A percentile compares a stretch with the other conserved stretches of the same genome.
Conservation (phyloP, 1,284 basidiomycete species). For the Marasmius fiardii region DNA sequence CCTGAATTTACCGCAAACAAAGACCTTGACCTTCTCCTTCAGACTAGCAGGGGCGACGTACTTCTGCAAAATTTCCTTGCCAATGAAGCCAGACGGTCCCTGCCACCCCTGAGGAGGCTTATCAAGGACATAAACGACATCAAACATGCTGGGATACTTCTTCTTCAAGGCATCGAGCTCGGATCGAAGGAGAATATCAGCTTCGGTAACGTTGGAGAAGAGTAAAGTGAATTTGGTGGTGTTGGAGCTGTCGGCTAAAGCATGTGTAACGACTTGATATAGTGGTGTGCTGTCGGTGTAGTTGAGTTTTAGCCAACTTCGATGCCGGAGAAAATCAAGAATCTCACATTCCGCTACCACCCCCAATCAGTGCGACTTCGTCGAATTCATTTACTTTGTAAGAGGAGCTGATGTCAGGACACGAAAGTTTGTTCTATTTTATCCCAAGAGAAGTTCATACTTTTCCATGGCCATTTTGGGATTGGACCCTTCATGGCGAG, state of each 20-base stretch:
- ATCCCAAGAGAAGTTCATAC: conserved; percentile 30
- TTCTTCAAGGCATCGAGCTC: conserved; percentile 77
- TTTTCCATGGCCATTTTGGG: conserved; percentile 78
- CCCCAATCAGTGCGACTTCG: conserved; percentile 85
- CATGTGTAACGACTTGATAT: conserved; percentile 75
- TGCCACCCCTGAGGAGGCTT: conserved; percentile 72
- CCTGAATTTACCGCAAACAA: conserved; percentile 80
- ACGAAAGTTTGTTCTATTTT: not conserved
- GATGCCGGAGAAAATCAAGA: not conserved
- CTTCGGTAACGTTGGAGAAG: conserved; percentile 88
- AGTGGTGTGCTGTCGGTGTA: conserved; percentile 58
- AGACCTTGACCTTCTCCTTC: conserved; percentile 83
- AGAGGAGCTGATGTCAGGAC: conserved; percentile 4
- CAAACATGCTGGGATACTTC: conserved; percentile 69
- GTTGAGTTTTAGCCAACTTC: conserved; percentile 6
- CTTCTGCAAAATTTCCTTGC: conserved; percentile 67
- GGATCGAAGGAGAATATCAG: conserved; percentile 86
- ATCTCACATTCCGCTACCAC: conserved; percentile 81
- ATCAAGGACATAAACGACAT: conserved; percentile 87
- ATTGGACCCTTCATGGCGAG: conserved; percentile 91
- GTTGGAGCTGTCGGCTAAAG: conserved; percentile 72
- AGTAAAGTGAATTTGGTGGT: conserved; percentile 94
- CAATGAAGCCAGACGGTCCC: conserved; percentile 73
- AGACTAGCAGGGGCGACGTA: conserved; percentile 68
- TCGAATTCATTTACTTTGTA: conserved; percentile 77